Evolutionary conservation across 495 filamentous ascomycete species (phyloP), one percentile per base, ranked within the genome.

Genomic region (Penicillium silybi): DNA sequence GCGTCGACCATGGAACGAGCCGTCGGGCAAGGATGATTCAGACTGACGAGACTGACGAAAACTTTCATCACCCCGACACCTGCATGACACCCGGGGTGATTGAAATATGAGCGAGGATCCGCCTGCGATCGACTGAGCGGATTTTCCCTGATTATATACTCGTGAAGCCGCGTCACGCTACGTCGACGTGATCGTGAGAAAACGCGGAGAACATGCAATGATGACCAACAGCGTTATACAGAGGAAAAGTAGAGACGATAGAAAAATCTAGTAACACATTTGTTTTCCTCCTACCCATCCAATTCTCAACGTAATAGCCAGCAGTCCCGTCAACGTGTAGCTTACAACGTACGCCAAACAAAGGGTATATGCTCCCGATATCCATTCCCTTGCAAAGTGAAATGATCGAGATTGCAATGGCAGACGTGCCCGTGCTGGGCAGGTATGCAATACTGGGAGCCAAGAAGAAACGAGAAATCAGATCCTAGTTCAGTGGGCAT

Each of bases 401-500:
- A 39, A 23, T 26, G 44, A 46, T 9, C 10, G 48, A 35, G 15
- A 51, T 27, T 11, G 37, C 41, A 43, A 15, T 22, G 13, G 13
- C 41, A 43, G 4, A 22, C 8, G 2, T 32, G 19, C 38, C 38
- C 16, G 3, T 17, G 4, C n/a, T 10, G 29, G 29, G 29, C 10
- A 3, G 11, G 29, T 3, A 9, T 7, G 0, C 13, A 13, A 13
- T 32, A 10, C 4, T 3, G 26, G 26, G 7, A 32, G 29, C 29
- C 29, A 32, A 32, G 29, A 13, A 32, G 29, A 32, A 32, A 32
- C 8, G 11, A 32, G 9, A 15, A 10, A 13, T 2, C 19, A 29
- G 22, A 26, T 27, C 26, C 9, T 27, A 41, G 13, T 45, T 82
- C 55, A 89, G 70, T 92, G 88, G 52, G 88, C 87, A 75, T 97